Evolutionary conservation across 257 asterid genomes (phyloP), one percentile per base, ranked within the genome.

Genomic region (Echites panduratus): DNA sequence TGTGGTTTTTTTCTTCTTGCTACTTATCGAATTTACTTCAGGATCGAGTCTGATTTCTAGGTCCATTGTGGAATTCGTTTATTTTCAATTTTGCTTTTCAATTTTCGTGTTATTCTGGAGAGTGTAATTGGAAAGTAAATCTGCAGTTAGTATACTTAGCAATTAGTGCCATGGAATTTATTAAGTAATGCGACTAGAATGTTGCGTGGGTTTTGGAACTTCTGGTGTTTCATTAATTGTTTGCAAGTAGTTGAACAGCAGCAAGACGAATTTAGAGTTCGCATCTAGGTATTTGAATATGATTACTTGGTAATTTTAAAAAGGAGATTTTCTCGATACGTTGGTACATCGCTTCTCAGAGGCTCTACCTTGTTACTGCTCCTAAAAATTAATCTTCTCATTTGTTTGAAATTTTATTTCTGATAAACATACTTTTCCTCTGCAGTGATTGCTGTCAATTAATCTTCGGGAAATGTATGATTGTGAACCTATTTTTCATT

Each of bases 141-240:
- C 57, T 48, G 29, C 59, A 38, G 38, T 32, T 32, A 32, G 38
- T 32, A n/a, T n/a, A 32, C 2, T 32, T 32, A 32, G 38, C 38
- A 32, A 52, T 44, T 48, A 17, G 29, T 49, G 0, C 24, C 9
- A n/a, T 29, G 62, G 41, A 49, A 29, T 70, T 61, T 20, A 76
- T 59, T 75, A 44, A 24, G 71, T 74, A 70, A 70, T 62, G 79
- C 61, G 48, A 54, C 19, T 59, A 63, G 32, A 48, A n/a, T 35
- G 35, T 69, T 40, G 65, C 44, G 29, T 52, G 40, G 48, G 22
- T 19, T 58, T 3, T 1, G 53, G 38, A 68, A 47, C 26, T 44
- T 27, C 58, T 20, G 70, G 45, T 64, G 35, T 20, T 22, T 38
- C 17, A 24, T 32, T 64, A n/a, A 45, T 32, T 40, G 47, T 47